phyloP scores from a whole-genome alignment of 2,329 filamentous ascomycete genomes.

The Sporothrix pallida region DNA sequence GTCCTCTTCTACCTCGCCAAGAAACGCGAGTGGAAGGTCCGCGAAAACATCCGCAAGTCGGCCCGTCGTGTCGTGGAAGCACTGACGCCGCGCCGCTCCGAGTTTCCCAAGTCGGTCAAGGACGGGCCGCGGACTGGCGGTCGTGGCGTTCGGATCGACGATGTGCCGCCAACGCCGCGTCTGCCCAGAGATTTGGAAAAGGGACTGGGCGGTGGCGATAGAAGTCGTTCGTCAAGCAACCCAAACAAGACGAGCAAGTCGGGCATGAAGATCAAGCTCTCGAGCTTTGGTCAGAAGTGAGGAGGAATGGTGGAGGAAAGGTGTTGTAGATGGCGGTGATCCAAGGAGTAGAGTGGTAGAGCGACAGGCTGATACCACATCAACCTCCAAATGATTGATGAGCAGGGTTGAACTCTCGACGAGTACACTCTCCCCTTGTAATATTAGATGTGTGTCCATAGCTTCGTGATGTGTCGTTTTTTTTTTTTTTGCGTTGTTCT shows the following conservation, averaged over 20 bases:
- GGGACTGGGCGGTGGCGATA: slow-evolving; percentile 49
- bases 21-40: slow-evolving; percentile 82
- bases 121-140: slow-evolving; percentile 44
- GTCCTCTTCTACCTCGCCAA: slow-evolving; percentile 80
- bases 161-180: slow-evolving; percentile 65
- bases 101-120: slow-evolving; percentile 66
- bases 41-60: slow-evolving; percentile 72
- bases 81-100: slow-evolving; percentile 65
- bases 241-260: slow-evolving; percentile 41
- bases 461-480: not conserved
- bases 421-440: slow-evolving; percentile 7
- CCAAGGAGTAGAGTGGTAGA: not conserved
- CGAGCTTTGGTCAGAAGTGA: slow-evolving; percentile 44
- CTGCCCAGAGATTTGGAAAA: slow-evolving; percentile 66
- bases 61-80: slow-evolving; percentile 65
- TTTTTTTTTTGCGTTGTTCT: not conserved
- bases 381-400: not conserved
- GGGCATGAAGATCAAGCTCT: slow-evolving; percentile 32
- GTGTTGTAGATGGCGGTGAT: not conserved
- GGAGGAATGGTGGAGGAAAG: not conserved
- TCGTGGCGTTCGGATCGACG: slow-evolving; percentile 56
- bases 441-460: slow-evolving; percentile 10
- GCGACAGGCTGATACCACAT: not conserved
- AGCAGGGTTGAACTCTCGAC: not conserved
- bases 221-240: not conserved